Percentiles rank a stretch among this genome's conserved stretches.
phyloP scores from a whole-genome alignment of 2,329 filamentous ascomycete species.

The Lecanosticta acicola region DNA sequence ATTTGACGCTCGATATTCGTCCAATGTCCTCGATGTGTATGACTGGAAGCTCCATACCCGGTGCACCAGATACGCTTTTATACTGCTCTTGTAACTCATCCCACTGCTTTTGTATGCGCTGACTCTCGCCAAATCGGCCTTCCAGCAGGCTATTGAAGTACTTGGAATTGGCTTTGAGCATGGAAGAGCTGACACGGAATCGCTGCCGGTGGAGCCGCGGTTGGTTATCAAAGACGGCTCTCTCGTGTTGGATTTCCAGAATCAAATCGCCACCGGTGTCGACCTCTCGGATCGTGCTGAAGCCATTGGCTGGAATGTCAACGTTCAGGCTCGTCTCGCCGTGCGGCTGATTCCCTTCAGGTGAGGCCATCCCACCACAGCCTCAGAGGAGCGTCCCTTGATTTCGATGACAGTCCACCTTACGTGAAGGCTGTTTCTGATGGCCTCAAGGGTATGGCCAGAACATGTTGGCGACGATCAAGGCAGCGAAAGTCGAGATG shows the following conservation, averaged over 20 bases:
- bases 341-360: too few relatives aligned
- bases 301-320: too few relatives aligned
- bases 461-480: slow-evolving; percentile 37
- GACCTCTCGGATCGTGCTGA: slow-evolving; percentile 51
- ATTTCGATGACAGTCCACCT: too few relatives aligned
- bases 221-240: slow-evolving; percentile 42
- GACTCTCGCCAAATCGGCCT: slow-evolving; percentile 58
- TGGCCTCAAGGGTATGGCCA: slow-evolving; percentile 46
- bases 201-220: slow-evolving; percentile 55
- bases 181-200: slow-evolving; percentile 58
- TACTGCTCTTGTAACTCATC: slow-evolving; percentile 45
- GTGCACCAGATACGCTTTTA: slow-evolving; percentile 39
- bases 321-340: too few relatives aligned
- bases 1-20: slow-evolving; percentile 59
- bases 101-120: slow-evolving; percentile 49
- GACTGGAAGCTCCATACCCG: slow-evolving; percentile 53
- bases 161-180: slow-evolving; percentile 56
- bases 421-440: background rate
- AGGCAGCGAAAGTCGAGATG: background rate
- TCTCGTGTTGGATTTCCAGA: slow-evolving; percentile 61
- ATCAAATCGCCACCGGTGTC: slow-evolving; percentile 58
- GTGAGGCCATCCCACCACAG: too few relatives aligned
- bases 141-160: slow-evolving; percentile 66
- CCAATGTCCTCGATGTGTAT: slow-evolving; percentile 64
- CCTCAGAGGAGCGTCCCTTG: too few relatives aligned